Base-by-base conservation (phyloP, 768 basidiomycete species). In the Agrocybe pediades region DNA sequence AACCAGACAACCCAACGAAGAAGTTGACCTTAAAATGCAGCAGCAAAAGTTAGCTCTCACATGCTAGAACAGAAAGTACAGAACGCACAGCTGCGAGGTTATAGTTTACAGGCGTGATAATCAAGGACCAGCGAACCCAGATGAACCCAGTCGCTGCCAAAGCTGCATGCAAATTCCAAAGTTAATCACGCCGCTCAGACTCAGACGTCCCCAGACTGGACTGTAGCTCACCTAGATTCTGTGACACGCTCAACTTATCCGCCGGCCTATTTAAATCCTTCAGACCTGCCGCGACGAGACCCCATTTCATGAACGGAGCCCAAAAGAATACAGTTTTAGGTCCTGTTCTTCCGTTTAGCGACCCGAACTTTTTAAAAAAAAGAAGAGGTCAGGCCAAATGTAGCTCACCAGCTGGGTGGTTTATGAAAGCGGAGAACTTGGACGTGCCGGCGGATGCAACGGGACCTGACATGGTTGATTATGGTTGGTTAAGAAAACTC, bases 251-350 rank as follows among this genome's bases (percentile, higher is more conserved):
- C 57, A 99, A 81, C 69, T 97, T 98, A 24, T 98, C 95, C 29
- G 94, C 92, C 24, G 97, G 96, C 51, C 97, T 82, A 39, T 70
- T 78, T 53, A 99, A 70, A 68, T 99, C 97, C 70, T 87, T 89
- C 51, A 93, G 54, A 6, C 91, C 91, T 52, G 91, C 91, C 61
- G 79, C 86, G 57, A 91, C 91, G 53, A 92, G 74, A 70, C 85
- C 87, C 92, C 92, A 95, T 67, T 95, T 95, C 92, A 95, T 94
- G 65, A 92, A 39, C 53, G 92, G 93, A 5, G 87, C 95, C 96
- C 96, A 99, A 77, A 99, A 99, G 80, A 99, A 98, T 57, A 98
- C 95, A 0, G 92, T 93, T 75, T 88, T 93, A 47, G 90, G 90
- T 41, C 90, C 90, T 93, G 63, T 48, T 21, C 16, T 43, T 29